Conservation (phyloP, 371 early-diverging fungal genomes). For the Phascolomyces articulosus region DNA sequence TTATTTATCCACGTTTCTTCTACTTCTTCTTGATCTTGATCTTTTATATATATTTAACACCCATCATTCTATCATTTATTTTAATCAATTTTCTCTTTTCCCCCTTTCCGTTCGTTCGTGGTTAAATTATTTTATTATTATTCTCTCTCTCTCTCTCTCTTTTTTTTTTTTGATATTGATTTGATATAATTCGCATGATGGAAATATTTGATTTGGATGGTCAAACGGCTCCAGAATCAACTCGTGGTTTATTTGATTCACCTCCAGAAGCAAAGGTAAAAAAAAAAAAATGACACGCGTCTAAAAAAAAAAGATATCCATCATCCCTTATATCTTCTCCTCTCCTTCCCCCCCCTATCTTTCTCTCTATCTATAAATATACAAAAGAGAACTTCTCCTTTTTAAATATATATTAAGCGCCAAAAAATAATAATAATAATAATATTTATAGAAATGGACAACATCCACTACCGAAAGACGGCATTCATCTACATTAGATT, state of each 20-base stretch:
- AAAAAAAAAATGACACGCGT: neutral
- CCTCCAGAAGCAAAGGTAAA: slow-evolving; percentile 29
- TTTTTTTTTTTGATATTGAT: neutral
- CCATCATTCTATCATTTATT: too few relatives aligned
- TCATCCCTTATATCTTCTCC: too few relatives aligned
- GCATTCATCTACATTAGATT: slow-evolving; percentile 11
- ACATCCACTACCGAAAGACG: slow-evolving; percentile 12
- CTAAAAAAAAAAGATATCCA: too few relatives aligned
- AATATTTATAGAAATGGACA: slow-evolving; percentile 3
- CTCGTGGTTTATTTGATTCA: slow-evolving; percentile 50
- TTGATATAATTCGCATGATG: slow-evolving; percentile 20
- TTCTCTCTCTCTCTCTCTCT: slow-evolving; percentile 4
- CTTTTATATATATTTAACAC: too few relatives aligned
- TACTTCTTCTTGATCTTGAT: too few relatives aligned
- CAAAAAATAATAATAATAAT: neutral
- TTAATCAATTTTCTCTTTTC: neutral
- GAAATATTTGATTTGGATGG: slow-evolving; percentile 41
- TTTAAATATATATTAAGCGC: neutral
- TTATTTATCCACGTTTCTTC: slow-evolving; percentile 10
- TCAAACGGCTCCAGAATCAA: slow-evolving; percentile 58
- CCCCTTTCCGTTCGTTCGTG: slow-evolving; percentile 18
- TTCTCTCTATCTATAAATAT: neutral
- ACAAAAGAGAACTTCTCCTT: neutral
- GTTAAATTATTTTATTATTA: neutral
- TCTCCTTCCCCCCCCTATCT: neutral